Percentiles rank a stretch among this genome's conserved stretches.
Evolutionary conservation across 768 basidiomycete species (phyloP).

Genomic region (Austroboletus eburneus): DNA sequence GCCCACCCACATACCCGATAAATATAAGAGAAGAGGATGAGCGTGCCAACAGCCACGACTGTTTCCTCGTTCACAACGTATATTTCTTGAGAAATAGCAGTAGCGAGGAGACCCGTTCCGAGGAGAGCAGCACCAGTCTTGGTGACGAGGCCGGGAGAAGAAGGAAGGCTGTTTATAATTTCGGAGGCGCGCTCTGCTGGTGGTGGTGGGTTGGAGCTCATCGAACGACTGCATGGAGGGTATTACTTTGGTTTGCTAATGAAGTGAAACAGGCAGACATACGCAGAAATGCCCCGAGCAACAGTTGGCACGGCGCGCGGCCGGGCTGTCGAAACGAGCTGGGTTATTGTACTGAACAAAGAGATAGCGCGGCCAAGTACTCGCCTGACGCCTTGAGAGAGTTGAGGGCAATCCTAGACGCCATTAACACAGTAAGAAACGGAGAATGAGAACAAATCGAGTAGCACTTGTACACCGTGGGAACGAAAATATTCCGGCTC

Average conservation of each 20-base stretch:
- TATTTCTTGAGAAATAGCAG: slow-evolving; percentile 94
- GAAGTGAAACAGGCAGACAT: slow-evolving; percentile 23
- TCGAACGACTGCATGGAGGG: slow-evolving; percentile 49
- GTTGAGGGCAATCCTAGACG: slow-evolving; percentile 67
- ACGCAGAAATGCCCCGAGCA: slow-evolving; percentile 46
- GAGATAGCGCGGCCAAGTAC: slow-evolving; percentile 5
- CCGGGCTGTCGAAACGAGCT: slow-evolving; percentile 39
- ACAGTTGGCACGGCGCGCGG: slow-evolving; percentile 49
- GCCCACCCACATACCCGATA: slow-evolving; percentile 55
- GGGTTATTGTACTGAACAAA: not conserved
- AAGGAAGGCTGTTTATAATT: slow-evolving; percentile 83
- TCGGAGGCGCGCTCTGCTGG: slow-evolving; percentile 86
- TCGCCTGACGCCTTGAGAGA: slow-evolving; percentile 59
- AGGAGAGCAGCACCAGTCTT: slow-evolving; percentile 93
- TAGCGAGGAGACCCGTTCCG: slow-evolving; percentile 81
- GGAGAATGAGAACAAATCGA: slow-evolving; percentile 4
- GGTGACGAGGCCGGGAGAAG: slow-evolving; percentile 82
- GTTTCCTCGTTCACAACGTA: slow-evolving; percentile 98
- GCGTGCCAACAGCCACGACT: slow-evolving; percentile 78
- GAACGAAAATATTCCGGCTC: slow-evolving; percentile 32
- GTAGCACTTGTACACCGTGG: slow-evolving; percentile 18
- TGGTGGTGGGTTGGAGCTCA: slow-evolving; percentile 64
- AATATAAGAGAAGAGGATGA: slow-evolving; percentile 78
- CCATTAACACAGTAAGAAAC: slow-evolving; percentile 39
- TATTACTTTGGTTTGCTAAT: slow-evolving; percentile 6